A percentile compares a stretch with the other conserved stretches of the same genome.
These are phyloP conservation scores for Colletotrichum lini DNA, from an alignment of 2,329 filamentous ascomycete species.

Conservation along the genomic window DNA sequence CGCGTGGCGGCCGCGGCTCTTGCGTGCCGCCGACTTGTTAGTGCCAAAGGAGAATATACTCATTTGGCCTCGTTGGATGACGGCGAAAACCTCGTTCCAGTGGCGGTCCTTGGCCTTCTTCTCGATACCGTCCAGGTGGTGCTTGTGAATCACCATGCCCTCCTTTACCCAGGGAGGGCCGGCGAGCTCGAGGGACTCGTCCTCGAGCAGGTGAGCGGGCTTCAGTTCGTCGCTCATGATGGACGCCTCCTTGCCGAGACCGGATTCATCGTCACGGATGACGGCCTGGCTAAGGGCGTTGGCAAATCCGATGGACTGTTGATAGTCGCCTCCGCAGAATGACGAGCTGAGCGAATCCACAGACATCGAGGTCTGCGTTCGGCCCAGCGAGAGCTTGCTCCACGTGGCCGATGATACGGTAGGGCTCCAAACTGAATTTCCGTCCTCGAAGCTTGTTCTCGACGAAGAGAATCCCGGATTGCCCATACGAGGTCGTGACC, in stretches of 20 bases:
- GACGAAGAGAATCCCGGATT: constrained; percentile 89
- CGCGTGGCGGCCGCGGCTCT: constrained; percentile 67
- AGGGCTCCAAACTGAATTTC: constrained; percentile 91
- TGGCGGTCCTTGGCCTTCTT: constrained; percentile 95
- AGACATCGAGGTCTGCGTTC: constrained; percentile 91
- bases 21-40: constrained; percentile 82
- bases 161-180: constrained; percentile 99
- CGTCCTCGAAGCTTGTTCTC: constrained; percentile 93
- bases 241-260: constrained; percentile 62
- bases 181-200: constrained; percentile 90
- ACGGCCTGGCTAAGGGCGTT: constrained; percentile 97
- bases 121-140: constrained; percentile 90
- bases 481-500: constrained; percentile 82
- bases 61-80: constrained; percentile 94
- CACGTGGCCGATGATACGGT: constrained; percentile 88
- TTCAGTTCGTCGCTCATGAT: constrained; percentile 73
- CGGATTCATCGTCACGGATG: constrained; percentile 85
- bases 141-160: constrained; percentile 95
- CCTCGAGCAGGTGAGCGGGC: constrained; percentile 81
- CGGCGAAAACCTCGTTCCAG: constrained; percentile 96
- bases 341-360: constrained; percentile 90
- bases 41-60: constrained; percentile 93
- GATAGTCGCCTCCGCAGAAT: constrained; percentile 84
- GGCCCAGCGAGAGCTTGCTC: constrained; percentile 93
- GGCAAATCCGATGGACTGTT: constrained; percentile 97